Evolutionary conservation across 306 rosid genomes (phyloP).

Genomic region (Cucurbita moschata): DNA sequence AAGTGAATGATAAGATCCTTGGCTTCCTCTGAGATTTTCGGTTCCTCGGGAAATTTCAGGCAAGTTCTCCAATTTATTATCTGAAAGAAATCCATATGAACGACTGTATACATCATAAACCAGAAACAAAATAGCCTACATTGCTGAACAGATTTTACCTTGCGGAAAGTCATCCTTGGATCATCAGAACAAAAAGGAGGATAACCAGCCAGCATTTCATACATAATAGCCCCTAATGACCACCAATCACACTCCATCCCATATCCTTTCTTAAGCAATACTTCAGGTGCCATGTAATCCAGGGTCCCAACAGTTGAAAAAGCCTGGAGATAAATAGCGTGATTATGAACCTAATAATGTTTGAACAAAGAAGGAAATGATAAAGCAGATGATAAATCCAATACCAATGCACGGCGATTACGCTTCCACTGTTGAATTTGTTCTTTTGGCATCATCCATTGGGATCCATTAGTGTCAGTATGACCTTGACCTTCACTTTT

Average conservation of each 20-base stretch:
- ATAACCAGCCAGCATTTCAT: constrained; percentile 94
- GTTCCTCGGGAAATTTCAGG: constrained; percentile 88
- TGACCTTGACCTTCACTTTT: constrained; percentile 52
- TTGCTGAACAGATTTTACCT: constrained; percentile 35
- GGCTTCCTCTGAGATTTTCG: constrained; percentile 73
- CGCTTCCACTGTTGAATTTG: constrained; percentile 90
- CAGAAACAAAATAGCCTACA: constrained; percentile 4
- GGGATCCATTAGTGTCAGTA: constrained; percentile 35
- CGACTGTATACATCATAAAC: constrained; percentile 4
- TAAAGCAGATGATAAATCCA: constrained; percentile 1
- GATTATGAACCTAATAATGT: background rate
- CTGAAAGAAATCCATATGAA: constrained; percentile 25
- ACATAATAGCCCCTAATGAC: constrained; percentile 98
- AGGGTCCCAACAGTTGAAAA: constrained; percentile 98
- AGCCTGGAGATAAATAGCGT: constrained; percentile 35
- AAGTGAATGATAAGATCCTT: constrained; percentile 72
- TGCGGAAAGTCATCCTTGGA: constrained; percentile 96
- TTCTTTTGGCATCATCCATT: constrained; percentile 98
- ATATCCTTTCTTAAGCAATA: constrained; percentile 90
- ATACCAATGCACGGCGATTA: constrained; percentile 90
- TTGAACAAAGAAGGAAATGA: background rate
- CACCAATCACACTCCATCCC: constrained; percentile 99
- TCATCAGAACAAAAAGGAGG: constrained; percentile 99
- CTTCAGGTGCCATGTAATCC: constrained; percentile 99
- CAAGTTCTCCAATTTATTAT: constrained; percentile 96